Base-by-base conservation (phyloP, 2,329 filamentous ascomycete genomes). In the Epichloe sibirici region DNA sequence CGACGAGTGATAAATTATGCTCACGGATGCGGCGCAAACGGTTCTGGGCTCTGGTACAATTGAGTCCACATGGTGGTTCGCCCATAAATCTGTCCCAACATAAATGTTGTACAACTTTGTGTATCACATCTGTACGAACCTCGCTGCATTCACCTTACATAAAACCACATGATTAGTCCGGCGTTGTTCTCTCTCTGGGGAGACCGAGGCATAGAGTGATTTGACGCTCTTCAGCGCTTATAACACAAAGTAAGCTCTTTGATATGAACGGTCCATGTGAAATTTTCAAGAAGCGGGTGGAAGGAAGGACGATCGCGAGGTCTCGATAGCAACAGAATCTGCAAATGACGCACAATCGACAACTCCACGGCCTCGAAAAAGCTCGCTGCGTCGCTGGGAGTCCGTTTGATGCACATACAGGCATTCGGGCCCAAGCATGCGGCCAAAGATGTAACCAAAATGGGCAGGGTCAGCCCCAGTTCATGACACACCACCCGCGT, bases 391-490 rank as follows among this genome's bases (percentile, higher is more conserved):
- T 49, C 48, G 17, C 43, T 45, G 15, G 13, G 12, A n/a, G 23
- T 28, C 21, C 11, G 9, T 28, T 25, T 42, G 28, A n/a, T 46
- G 34, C 28, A 37, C 23, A 53, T 46, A 50, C 47, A 53, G 25
- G 35, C 43, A 50, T 53, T 44, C 13, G 42, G 12, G 28, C 15
- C 51, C 37, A 53, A 42, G 35, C 15, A 45, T 53, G 47, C 47
- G 47, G 51, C 51, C 51, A 46, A n/a, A 50, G 17, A 53, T 50
- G 47, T 40, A 46, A 35, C 51, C 51, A 35, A 37, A 37, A 53
- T 42, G 35, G 38, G 25, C 31, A 49, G 23, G 17, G 43, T 53
- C 42, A 40, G 43, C 47, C 51, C 43, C 37, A 37, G 23, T 46
- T 13, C 25, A 46, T 37, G 31, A 39, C 37, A 49, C 47, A 53